These are phyloP conservation scores for Dissophora globulifera DNA, from an alignment of 192 early-diverging fungal genomes.

Conservation along the genomic window DNA sequence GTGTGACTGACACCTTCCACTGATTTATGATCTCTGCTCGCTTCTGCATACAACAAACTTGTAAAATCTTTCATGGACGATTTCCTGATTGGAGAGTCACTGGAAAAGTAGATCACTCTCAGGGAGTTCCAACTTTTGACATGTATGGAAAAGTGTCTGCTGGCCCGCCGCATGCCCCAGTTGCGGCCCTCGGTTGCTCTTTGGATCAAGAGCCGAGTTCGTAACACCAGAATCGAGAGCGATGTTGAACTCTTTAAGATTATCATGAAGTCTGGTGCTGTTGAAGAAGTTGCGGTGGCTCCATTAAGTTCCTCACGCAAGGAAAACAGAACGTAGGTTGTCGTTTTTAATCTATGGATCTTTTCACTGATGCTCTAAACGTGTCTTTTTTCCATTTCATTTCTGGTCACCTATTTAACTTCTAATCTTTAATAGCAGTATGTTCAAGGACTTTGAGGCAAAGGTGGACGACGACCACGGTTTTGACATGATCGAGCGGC, in stretches of 20 bases:
- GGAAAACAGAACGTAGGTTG: background rate
- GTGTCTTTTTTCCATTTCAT: too few relatives aligned
- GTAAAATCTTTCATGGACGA: slow-evolving; percentile 58
- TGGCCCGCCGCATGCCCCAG: slow-evolving; percentile 46
- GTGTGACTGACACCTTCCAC: too few relatives aligned
- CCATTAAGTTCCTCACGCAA: background rate
- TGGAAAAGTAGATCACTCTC: slow-evolving; percentile 39
- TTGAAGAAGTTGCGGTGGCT: slow-evolving; percentile 9
- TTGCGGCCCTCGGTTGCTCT: slow-evolving; percentile 29
- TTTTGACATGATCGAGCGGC: too few relatives aligned
- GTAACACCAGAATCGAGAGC: slow-evolving; percentile 12
- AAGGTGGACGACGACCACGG: too few relatives aligned
- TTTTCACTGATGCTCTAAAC: too few relatives aligned
- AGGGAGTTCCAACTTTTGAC: slow-evolving; percentile 39
- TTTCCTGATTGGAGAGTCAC: slow-evolving; percentile 53
- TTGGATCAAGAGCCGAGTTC: slow-evolving; percentile 33
- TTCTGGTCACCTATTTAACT: too few relatives aligned
- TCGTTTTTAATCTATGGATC: background rate
- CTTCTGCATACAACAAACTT: slow-evolving; percentile 64
- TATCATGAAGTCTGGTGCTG: slow-evolving; percentile 33
- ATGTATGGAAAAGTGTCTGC: slow-evolving; percentile 56
- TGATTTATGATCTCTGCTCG: too few relatives aligned
- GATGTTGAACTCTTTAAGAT: slow-evolving; percentile 32
- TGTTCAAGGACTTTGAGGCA: too few relatives aligned
- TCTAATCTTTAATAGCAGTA: too few relatives aligned